phyloP scores from a whole-genome alignment of 306 rosid genomes.

The Macrotyloma uniflorum region DNA sequence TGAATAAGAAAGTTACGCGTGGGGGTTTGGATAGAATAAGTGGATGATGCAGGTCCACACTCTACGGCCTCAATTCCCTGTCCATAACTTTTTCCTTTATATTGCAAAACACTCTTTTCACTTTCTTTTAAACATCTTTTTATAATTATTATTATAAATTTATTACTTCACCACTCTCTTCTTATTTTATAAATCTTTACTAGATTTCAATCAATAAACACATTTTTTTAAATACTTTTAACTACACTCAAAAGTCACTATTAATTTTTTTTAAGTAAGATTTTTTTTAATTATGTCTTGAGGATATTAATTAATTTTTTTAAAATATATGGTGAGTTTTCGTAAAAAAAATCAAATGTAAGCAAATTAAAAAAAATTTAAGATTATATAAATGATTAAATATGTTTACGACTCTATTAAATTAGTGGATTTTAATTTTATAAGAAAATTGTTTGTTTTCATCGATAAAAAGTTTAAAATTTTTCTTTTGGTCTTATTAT shows the following conservation, averaged over 20 bases:
- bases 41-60: slow-evolving; percentile 39
- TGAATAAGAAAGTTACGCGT: slow-evolving; percentile 36
- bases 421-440: too few relatives aligned
- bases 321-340: neutral
- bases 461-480: too few relatives aligned
- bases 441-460: too few relatives aligned
- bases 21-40: slow-evolving; percentile 37
- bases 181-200: too few relatives aligned
- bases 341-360: neutral
- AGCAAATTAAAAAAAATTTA: neutral
- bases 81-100: neutral
- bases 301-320: neutral
- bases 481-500: too few relatives aligned
- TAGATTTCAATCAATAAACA: too few relatives aligned
- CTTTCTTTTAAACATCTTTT: too few relatives aligned
- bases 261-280: neutral
- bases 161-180: too few relatives aligned
- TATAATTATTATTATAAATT: too few relatives aligned
- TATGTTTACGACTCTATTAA: too few relatives aligned
- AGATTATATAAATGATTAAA: neutral
- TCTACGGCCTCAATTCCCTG: neutral
- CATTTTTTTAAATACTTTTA: neutral
- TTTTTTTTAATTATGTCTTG: neutral
- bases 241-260: neutral
- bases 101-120: too few relatives aligned